A percentile compares a stretch with the other conserved stretches of the same genome.
Conservation (phyloP, 1,284 basidiomycete genomes). For the Rhizoctonia solani region DNA sequence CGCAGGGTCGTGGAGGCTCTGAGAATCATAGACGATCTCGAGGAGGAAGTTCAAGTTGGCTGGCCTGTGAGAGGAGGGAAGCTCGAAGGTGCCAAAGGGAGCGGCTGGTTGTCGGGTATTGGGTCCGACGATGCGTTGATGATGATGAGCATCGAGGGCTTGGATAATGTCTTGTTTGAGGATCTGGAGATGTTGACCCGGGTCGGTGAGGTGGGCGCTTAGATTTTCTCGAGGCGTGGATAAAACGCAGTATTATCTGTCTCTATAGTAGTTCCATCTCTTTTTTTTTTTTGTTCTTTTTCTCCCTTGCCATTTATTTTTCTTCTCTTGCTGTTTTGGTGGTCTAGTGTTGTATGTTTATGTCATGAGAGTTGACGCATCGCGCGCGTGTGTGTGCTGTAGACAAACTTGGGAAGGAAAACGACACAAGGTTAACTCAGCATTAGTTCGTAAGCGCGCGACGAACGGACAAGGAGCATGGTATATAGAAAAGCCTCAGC, state of each 20-base stretch:
- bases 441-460: too few relatives aligned
- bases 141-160: conserved; percentile 65
- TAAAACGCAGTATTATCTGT: conserved; percentile 1
- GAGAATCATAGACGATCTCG: conserved; percentile 77
- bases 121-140: conserved; percentile 66
- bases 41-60: conserved; percentile 8
- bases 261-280: background rate
- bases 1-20: conserved; percentile 82
- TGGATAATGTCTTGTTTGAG: conserved; percentile 70
- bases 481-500: too few relatives aligned
- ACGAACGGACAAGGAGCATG: too few relatives aligned
- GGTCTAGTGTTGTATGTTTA: conserved; percentile 3
- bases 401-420: too few relatives aligned
- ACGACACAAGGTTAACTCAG: too few relatives aligned
- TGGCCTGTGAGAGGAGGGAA: conserved; percentile 31
- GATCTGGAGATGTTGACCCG: conserved; percentile 76
- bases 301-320: background rate
- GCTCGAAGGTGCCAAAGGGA: conserved; percentile 33
- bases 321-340: background rate
- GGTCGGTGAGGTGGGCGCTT: conserved; percentile 51
- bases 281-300: background rate
- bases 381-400: background rate
- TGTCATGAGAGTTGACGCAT: background rate
- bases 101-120: conserved; percentile 33
- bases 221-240: conserved; percentile 68